Evolutionary conservation across 768 basidiomycete species (phyloP).

Genomic region (Boletus vermiculosoides): DNA sequence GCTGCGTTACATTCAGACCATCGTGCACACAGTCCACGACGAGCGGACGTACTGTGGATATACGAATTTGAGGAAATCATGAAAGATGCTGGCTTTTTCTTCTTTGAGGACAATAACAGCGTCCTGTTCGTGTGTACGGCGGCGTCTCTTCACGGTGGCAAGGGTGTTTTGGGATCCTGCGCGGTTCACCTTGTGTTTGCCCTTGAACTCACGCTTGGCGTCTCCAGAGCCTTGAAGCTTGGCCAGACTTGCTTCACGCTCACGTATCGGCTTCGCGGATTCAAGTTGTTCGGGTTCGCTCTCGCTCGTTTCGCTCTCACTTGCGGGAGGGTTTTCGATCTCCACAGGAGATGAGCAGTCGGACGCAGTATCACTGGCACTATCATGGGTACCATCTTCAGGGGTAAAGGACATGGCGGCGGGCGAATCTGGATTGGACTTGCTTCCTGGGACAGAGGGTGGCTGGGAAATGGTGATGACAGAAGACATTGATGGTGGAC

Average conservation of each 20-base stretch:
- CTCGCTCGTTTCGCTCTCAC: constrained; percentile 37
- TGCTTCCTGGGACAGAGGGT: constrained; percentile 54
- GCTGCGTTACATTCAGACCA: constrained; percentile 35
- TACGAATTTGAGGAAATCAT: constrained; percentile 90
- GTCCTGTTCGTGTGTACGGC: constrained; percentile 55
- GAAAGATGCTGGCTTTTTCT: constrained; percentile 85
- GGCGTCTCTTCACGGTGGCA: constrained; percentile 41
- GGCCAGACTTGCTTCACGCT: constrained; percentile 49
- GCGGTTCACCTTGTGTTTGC: constrained; percentile 20
- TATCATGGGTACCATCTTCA: constrained; percentile 46
- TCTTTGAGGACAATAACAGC: constrained; percentile 90
- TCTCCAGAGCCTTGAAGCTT: constrained; percentile 49
- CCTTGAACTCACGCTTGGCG: constrained; percentile 24
- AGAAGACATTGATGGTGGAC: constrained; percentile 76
- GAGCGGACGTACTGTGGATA: constrained; percentile 77
- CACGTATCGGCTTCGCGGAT: constrained; percentile 14
- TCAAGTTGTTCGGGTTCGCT: constrained; percentile 34
- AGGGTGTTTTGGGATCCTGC: constrained; percentile 34
- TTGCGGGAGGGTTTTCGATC: constrained; percentile 35
- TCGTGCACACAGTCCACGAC: background rate
- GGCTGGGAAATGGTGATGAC: constrained; percentile 83
- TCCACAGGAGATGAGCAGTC: constrained; percentile 45
- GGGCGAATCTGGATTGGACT: constrained; percentile 38
- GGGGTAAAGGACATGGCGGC: constrained; percentile 62
- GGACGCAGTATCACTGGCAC: constrained; percentile 29